A percentile compares a stretch with the other conserved stretches of the same genome.
phyloP scores from a whole-genome alignment of 345 rosid genomes.

The Gossypium rotundifolium region DNA sequence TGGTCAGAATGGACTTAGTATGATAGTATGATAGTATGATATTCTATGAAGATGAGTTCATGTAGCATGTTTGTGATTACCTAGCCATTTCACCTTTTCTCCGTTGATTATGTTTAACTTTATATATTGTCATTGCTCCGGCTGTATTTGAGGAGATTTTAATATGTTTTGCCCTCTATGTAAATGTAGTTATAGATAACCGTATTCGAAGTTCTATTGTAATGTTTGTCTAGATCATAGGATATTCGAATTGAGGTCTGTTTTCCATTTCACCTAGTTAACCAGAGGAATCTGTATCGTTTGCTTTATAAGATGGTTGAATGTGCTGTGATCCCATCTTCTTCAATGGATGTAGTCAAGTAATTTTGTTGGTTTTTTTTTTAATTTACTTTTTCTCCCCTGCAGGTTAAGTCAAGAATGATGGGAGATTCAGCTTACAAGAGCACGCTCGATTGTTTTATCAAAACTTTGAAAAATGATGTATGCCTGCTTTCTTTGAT shows the following conservation, averaged over 20 bases:
- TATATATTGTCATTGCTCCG: background rate
- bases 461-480: slow-evolving; percentile 82
- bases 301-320: background rate
- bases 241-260: background rate
- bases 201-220: background rate
- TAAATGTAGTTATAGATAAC: background rate
- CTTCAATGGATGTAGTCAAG: background rate
- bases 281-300: background rate
- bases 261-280: background rate
- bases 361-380: slow-evolving; percentile 2
- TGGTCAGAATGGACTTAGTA: slow-evolving; percentile 5
- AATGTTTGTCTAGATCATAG: background rate
- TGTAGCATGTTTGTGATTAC: background rate
- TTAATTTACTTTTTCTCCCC: background rate
- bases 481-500: slow-evolving; percentile 32
- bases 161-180: background rate
- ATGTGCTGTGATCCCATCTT: background rate
- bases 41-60: background rate
- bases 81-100: background rate
- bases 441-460: slow-evolving; percentile 85
- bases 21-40: slow-evolving; percentile 12
- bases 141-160: background rate
- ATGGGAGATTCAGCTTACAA: slow-evolving; percentile 97
- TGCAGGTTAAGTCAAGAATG: slow-evolving; percentile 96
- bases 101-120: background rate